Percentiles rank a stretch among this genome's conserved stretches.
These are phyloP conservation scores for Vigna reflexopilosa DNA, from an alignment of 306 rosid genomes.

Conservation along the genomic window DNA sequence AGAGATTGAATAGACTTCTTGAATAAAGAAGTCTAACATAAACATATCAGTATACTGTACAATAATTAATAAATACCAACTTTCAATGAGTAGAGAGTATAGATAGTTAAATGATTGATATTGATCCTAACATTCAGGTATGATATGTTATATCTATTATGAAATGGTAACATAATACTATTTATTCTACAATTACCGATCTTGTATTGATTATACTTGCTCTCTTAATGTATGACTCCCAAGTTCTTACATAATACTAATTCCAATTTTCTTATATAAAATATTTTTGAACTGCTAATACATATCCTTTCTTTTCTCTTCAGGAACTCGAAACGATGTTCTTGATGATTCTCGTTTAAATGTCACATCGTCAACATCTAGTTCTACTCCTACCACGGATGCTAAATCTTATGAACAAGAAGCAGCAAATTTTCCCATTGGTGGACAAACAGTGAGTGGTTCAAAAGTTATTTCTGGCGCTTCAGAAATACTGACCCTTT, in stretches of 20 bases:
- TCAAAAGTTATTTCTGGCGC: conserved; percentile 68
- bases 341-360: conserved; percentile 77
- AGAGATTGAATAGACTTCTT: too few relatives aligned
- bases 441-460: conserved; percentile 61
- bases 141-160: background rate
- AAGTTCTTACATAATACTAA: conserved; percentile 14
- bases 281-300: conserved; percentile 33
- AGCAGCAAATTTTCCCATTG: conserved; percentile 51
- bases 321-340: conserved; percentile 77
- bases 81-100: background rate
- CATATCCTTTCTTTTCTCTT: conserved; percentile 30
- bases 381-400: conserved; percentile 63
- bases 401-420: conserved; percentile 70
- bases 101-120: background rate
- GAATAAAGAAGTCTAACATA: too few relatives aligned
- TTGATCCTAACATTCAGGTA: conserved; percentile 1
- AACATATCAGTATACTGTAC: background rate
- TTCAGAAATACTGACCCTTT: conserved; percentile 78
- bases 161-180: background rate
- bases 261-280: background rate
- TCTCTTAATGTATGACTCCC: conserved; percentile 11
- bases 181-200: conserved; percentile 7
- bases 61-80: background rate
- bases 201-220: background rate
- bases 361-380: conserved; percentile 56